Evolutionary conservation across 2,329 filamentous ascomycete genomes (phyloP), one percentile per base, ranked within the genome.

Genomic region (Cryphonectria naterciae): DNA sequence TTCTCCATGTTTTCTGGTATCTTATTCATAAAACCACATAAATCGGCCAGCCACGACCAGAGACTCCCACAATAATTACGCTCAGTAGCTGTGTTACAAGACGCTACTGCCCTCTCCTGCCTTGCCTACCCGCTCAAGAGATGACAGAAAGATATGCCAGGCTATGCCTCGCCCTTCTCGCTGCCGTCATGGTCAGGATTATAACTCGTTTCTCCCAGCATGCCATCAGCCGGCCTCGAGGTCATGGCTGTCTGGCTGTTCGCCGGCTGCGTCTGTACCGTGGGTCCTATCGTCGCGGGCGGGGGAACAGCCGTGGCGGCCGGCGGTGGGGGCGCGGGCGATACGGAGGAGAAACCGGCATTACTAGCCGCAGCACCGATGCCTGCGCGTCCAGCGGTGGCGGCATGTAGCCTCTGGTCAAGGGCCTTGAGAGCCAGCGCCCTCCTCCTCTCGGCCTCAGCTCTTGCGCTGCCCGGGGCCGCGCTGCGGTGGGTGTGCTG

Each of bases 321-420:
- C 80, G 58, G 85, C 78, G 39, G 83, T 79, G 63, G 86, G 82
- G 71, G 81, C 86, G 62, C 65, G 2, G 68, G 71, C 28, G 71
- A 70, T 4, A 46, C 65, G 4, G 70, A 65, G 8, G 70, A 65
- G 35, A 66, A 65, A 7, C 62, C 46, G 10, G 60, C 67, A 22
- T 35, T 43, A 17, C 49, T 43, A 6, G 68, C 52, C 19, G 35
- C 70, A 15, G 49, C 68, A 8, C 58, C 60, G 22, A 61, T 65
- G 17, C 49, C 65, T 15, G 52, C 15, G 37, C 70, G 65, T 37
- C 68, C 71, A 46, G 85, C 85, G 22, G 92, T 91, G 4, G 94
- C 94, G n/a, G 93, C 92, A 80, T 96, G 93, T 67, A 99, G 84
- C 74, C 96, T 88, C 82, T 98, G 94, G 80, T 99, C 96, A 68